Conservation (phyloP, 2,329 filamentous ascomycete species). For the Aspergillus udagawae region DNA sequence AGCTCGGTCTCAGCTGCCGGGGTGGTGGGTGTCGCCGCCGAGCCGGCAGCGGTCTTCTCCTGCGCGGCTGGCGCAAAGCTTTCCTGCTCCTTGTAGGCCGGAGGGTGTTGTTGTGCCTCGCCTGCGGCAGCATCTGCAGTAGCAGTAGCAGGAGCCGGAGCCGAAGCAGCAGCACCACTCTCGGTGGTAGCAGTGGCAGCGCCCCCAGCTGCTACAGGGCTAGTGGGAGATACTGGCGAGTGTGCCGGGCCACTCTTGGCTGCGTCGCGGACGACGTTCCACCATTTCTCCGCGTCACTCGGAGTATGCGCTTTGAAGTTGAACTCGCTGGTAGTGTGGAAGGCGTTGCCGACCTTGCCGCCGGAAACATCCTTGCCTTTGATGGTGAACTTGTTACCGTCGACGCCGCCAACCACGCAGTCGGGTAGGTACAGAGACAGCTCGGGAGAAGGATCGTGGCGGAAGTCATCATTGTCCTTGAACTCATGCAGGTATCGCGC, state of each 20-base stretch:
- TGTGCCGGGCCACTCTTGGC: conserved; percentile 13
- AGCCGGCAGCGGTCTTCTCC: not conserved
- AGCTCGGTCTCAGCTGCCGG: not conserved
- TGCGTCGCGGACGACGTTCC: conserved; percentile 58
- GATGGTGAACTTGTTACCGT: conserved; percentile 82
- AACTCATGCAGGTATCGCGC: conserved; percentile 92
- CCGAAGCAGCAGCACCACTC: not conserved
- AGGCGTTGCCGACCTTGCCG: conserved; percentile 70
- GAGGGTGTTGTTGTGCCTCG: conserved; percentile 13
- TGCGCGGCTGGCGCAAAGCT: conserved; percentile 5
- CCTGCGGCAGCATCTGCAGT: conserved; percentile 1
- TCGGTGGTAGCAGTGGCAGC: not conserved
- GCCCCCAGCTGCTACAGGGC: conserved; percentile 6
- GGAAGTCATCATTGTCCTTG: conserved; percentile 78
- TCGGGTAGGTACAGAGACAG: conserved; percentile 90
- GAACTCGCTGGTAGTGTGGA: conserved; percentile 75
- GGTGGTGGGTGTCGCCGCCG: not conserved
- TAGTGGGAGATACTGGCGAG: conserved; percentile 9
- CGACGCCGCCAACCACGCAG: conserved; percentile 68
- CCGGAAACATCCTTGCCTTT: conserved; percentile 91
- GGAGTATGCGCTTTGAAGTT: conserved; percentile 83
- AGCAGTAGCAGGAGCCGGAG: not conserved
- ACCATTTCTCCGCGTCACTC: conserved; percentile 81
- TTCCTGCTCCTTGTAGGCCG: conserved; percentile 24
- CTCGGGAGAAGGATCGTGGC: conserved; percentile 63